Percentiles rank a stretch among this genome's conserved stretches.
Conservation (phyloP, 2,329 filamentous ascomycete species). For the Venturiaceae sp. region DNA sequence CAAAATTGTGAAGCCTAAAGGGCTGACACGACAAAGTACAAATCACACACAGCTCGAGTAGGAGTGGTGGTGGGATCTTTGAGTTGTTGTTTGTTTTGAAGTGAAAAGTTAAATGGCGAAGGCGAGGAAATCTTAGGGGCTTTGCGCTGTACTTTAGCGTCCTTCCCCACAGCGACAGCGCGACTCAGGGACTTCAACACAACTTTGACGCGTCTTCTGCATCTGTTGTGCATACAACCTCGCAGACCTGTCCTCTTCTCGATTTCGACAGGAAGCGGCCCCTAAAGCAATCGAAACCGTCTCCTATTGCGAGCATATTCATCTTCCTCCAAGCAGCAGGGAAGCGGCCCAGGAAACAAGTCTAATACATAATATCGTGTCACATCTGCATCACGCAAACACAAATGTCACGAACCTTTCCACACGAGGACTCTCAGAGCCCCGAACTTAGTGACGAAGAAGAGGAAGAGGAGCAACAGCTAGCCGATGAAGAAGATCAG, state of each 20-base stretch:
- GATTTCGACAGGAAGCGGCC: not conserved
- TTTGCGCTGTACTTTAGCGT: not conserved
- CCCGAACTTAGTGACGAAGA: slow-evolving; percentile 1
- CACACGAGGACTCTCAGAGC: not conserved
- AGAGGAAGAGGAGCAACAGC: slow-evolving; percentile 3
- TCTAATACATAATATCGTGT: not conserved
- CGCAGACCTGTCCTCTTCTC: not conserved
- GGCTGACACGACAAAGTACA: no score
- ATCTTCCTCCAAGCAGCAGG: no score
- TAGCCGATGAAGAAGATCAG: slow-evolving; percentile 16
- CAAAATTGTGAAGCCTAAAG: no score
- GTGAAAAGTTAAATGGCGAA: no score
- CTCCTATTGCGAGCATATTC: not conserved
- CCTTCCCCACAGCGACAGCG: not conserved
- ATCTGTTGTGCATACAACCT: not conserved
- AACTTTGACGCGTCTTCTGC: not conserved
- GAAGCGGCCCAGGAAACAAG: no score
- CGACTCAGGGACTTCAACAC: not conserved
- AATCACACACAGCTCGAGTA: no score
- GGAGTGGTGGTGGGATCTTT: no score
- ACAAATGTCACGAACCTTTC: not conserved
- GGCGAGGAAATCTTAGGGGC: no score
- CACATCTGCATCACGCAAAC: not conserved
- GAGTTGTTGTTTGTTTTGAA: no score
- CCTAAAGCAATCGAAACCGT: not conserved